phyloP scores from a whole-genome alignment of 805 yeast genomes.

The Lipomyces spencermartinsiae region DNA sequence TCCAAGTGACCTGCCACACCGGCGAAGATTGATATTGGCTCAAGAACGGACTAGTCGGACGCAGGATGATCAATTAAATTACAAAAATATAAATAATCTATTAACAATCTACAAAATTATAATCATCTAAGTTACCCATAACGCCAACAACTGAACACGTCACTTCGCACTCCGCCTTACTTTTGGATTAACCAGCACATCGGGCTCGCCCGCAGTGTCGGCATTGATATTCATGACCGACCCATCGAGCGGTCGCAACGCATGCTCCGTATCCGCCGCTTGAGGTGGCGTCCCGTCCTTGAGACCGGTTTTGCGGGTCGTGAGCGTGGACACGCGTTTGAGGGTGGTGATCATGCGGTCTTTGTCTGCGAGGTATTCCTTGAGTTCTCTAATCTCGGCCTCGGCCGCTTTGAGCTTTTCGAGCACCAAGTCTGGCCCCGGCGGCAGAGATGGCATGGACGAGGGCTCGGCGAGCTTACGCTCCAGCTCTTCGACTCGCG shows the following conservation, averaged over 20 bases:
- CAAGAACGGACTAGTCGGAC: too few species aligned
- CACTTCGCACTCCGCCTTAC: neutral
- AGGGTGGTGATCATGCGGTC: conserved; percentile 80
- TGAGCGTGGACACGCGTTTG: conserved; percentile 44
- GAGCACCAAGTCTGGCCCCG: neutral
- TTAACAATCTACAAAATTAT: neutral
- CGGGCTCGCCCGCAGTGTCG: neutral
- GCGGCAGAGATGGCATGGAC: neutral
- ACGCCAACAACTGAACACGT: neutral
- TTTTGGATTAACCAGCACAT: neutral
- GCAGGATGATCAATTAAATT: too few species aligned
- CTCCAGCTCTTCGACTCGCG: conserved; percentile 9
- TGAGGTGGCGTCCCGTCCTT: neutral
- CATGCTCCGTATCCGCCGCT: neutral
- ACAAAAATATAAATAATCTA: too few species aligned
- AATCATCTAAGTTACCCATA: too few species aligned
- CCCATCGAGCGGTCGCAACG: conserved; percentile 6
- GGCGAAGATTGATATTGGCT: too few species aligned
- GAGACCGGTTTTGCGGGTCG: neutral
- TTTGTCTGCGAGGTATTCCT: conserved; percentile 68
- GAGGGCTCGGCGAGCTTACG: conserved; percentile 3
- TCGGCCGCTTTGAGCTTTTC: conserved; percentile 8
- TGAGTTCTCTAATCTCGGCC: conserved; percentile 65
- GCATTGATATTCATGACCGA: conserved; percentile 5
- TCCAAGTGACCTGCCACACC: neutral